Evolutionary conservation across 805 yeast species (phyloP), one percentile per base, ranked within the genome.

Genomic region (Teunomyces cretensis): DNA sequence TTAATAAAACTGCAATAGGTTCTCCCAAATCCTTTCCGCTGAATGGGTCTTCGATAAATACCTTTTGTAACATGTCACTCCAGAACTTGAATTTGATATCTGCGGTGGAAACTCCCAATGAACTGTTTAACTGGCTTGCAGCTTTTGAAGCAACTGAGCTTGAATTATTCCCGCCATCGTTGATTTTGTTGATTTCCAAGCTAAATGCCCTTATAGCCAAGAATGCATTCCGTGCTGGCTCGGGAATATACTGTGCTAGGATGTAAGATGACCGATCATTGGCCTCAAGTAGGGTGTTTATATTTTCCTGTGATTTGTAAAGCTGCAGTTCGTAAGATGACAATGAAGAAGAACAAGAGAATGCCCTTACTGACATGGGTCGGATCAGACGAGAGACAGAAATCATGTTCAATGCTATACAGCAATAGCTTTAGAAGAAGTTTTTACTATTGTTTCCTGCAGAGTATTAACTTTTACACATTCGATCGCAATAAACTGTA

Each of bases 81-180:
- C 96, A 88, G 61, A 84, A 86, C 53, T 82, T 81, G 59, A 86
- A 79, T 55, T 86, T 81, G 57, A 86, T 45, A 61, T 75, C 76
- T 28, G 62, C 58, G 1, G 78, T 70, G 30, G 76, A 65, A 9
- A 67, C 39, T 30, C 76, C 72, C 59, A 72, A 30, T 37, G 72
- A 46, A 33, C 52, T 39, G 50, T 67, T 46, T 44, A 57, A 46
- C 47, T 64, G 58, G 39, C 52, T 38, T 45, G 67, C 59, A 1
- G 76, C 74, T 31, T 54, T 57, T 11, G 67, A 60, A 9, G 69
- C 57, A 1, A 50, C 49, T 1, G 67, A 55, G 5, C 54, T 51
- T 2, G 48, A 17, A 37, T 53, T 56, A 27, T 46, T 49, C 2
- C 67, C 66, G 4, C 68, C 68, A 36, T 50, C 66, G 28, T 57